Conservation (phyloP, 768 basidiomycete species). For the Tylopilus sp. region DNA sequence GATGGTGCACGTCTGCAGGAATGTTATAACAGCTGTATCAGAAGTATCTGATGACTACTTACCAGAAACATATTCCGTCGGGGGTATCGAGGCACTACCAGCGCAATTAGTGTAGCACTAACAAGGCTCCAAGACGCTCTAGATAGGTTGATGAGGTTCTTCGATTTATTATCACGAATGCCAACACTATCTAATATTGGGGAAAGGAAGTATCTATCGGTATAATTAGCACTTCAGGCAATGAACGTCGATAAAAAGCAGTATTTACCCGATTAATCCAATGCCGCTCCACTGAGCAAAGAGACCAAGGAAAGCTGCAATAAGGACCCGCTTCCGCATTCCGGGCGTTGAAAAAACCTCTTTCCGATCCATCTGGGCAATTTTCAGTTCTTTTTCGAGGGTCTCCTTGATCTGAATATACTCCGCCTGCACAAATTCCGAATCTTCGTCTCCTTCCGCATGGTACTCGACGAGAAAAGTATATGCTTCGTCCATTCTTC, state of each 20-base stretch:
- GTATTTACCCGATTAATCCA: not conserved
- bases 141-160: constrained; percentile 7
- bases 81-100: constrained; percentile 6
- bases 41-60: not conserved
- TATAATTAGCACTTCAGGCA: not conserved
- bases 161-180: constrained; percentile 11
- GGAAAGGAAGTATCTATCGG: not conserved
- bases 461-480: constrained; percentile 54
- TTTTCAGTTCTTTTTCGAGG: constrained; percentile 31
- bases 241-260: no score
- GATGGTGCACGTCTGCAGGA: constrained; percentile 3
- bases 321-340: constrained; percentile 16
- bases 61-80: not conserved
- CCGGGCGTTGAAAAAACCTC: constrained; percentile 6
- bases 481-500: constrained; percentile 46
- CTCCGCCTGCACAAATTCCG: constrained; percentile 32
- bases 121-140: not conserved
- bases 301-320: constrained; percentile 13
- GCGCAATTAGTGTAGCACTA: not conserved
- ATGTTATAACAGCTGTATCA: not conserved
- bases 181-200: constrained; percentile 6
- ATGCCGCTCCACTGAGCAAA: constrained; percentile 13
- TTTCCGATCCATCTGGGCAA: not conserved
- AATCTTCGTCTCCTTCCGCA: constrained; percentile 47
- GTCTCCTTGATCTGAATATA: constrained; percentile 56